Conservation (phyloP, 805 yeast genomes). For the Cyberlindnera maritima region DNA sequence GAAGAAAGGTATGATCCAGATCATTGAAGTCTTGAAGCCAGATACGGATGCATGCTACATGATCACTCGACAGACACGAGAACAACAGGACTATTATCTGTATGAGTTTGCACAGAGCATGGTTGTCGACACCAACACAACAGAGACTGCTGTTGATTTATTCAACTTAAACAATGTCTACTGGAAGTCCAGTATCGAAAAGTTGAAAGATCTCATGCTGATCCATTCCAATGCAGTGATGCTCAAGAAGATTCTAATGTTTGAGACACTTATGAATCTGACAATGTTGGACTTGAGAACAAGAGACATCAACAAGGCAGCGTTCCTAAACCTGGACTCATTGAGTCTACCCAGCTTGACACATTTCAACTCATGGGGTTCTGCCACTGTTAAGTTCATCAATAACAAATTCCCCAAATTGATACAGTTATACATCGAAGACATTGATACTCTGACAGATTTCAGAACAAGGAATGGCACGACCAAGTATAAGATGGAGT, state of each 20-base stretch:
- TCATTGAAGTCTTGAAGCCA: neutral
- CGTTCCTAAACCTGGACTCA: neutral
- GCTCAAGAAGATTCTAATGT: neutral
- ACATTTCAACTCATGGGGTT: neutral
- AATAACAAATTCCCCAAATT: conserved; percentile 3
- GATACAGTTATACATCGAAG: conserved; percentile 3
- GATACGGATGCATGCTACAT: neutral
- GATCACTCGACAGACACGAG: neutral
- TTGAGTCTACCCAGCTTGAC: conserved; percentile 2
- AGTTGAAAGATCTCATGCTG: neutral
- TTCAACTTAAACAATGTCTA: neutral
- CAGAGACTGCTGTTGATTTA: neutral
- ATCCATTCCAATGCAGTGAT: neutral
- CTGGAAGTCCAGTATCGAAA: neutral
- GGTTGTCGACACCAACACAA: neutral
- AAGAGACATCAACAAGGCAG: neutral
- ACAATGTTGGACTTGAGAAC: neutral
- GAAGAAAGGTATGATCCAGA: neutral
- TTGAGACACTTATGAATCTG: neutral
- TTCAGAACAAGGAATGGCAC: neutral
- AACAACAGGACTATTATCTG: neutral
- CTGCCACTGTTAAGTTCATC: neutral
- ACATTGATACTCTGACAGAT: neutral
- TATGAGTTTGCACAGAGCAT: neutral
- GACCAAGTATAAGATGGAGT: neutral